Base-by-base conservation (phyloP, 805 yeast species). In the Pichia scutulata region DNA sequence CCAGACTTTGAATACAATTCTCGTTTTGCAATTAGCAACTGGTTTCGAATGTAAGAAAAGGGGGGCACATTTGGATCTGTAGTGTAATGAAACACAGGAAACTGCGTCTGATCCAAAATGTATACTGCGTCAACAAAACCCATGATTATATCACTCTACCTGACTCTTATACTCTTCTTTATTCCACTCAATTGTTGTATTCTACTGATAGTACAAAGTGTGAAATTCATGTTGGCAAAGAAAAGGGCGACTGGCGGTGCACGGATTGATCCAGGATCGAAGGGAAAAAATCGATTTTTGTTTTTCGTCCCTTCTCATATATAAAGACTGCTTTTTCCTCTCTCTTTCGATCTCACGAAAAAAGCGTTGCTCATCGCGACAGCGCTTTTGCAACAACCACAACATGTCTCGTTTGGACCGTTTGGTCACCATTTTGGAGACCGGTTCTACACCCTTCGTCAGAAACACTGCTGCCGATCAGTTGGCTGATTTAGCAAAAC, bases 381-480 rank as follows among this genome's bases (percentile, higher is more conserved):
- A 47, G 2, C 14, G 25, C 12, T 22, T 28, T 25, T 47, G 49
- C 37, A 30, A 46, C 39, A 44, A 36, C 36, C 7, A 22, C 22
- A 28, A 24, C 41, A 47, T 66, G 70, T 66, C 70, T 7, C 60
- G 72, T 50, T 57, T 68, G 44, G 72, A 68, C 42, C 55, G 72
- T 41, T 60, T 68, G 48, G 72, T 67, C 33, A 61, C 63, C 12
- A 58, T 80, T 41, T 71, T 93, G 56, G 99, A 95, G 68, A 88
- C 97, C 1, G 99, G 99, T 12, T 88, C 97, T 13, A 89, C 97
- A 6, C 87, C 87, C 39, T 86, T 89, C 64, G 93, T 93, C 42
- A 78, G 98, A 57, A 89, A 88, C 62, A 88, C 97, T 10, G 99
- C 99, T 1, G 98, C 98, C 2, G 97, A 92, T 61, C 99, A 93